Percentiles rank a stretch among this genome's conserved stretches.
phyloP scores from a whole-genome alignment of 192 early-diverging fungal genomes.

The Endogone sp. region DNA sequence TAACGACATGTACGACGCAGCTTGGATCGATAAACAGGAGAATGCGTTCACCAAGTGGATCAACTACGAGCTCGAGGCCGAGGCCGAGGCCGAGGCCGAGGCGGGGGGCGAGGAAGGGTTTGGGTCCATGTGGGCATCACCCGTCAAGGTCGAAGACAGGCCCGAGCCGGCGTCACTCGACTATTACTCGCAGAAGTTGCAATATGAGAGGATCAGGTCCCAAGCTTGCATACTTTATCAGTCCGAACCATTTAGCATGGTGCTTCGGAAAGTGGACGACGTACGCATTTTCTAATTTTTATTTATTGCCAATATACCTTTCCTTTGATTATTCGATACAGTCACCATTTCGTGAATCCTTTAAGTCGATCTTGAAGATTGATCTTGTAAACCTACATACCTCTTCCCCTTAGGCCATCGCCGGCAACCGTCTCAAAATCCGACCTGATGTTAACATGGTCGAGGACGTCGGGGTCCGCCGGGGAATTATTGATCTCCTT shows the following conservation, averaged over 20 bases:
- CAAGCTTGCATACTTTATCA: slow-evolving; percentile 33
- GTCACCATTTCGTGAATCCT: too few relatives aligned
- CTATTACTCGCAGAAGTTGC: slow-evolving; percentile 30
- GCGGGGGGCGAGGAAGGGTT: not conserved
- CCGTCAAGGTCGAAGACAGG: slow-evolving; percentile 14
- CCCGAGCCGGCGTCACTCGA: slow-evolving; percentile 23
- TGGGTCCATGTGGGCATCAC: not conserved
- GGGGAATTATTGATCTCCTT: slow-evolving; percentile 30
- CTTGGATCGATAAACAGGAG: slow-evolving; percentile 40
- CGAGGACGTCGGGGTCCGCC: slow-evolving; percentile 18
- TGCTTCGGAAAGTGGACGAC: slow-evolving; percentile 29
- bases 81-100: slow-evolving; percentile 7
- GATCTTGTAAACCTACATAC: not conserved
- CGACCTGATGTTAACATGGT: slow-evolving; percentile 23
- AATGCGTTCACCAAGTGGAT: slow-evolving; percentile 32
- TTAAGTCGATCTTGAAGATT: too few relatives aligned
- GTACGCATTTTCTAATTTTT: too few relatives aligned
- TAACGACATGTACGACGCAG: slow-evolving; percentile 37
- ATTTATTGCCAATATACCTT: too few relatives aligned
- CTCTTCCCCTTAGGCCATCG: slow-evolving; percentile 15
- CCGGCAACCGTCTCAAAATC: slow-evolving; percentile 19
- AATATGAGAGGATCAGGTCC: slow-evolving; percentile 27
- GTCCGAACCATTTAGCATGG: slow-evolving; percentile 25
- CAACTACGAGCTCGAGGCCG: slow-evolving; percentile 30
- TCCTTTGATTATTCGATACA: too few relatives aligned